These are phyloP conservation scores for Hordeum vulgare DNA, from an alignment of 176 grass and related monocot genomes.

Conservation along the genomic window MorexV3_pseudomolecules_assembly NC_058519.1:8786117-8786616, in stretches of 20 bases:
- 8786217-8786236: no score
- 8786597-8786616: neutral
- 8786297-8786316: neutral
- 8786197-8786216: no score
- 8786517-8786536: neutral
- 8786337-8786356: slow-evolving; percentile 26
- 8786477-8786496: neutral
- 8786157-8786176: no score
- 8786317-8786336: neutral
- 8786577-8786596: neutral
- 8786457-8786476: neutral
- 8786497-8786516: neutral
- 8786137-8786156: no score
- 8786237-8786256: no score
- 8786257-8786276: no score
- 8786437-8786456: no score
- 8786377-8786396: slow-evolving; percentile 55
- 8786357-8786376: slow-evolving; percentile 56
- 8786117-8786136: no score
- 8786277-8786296: neutral
- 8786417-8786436: slow-evolving; percentile 30
- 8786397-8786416: slow-evolving; percentile 42
- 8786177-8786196: no score
- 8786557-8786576: neutral
- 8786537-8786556: neutral